A percentile compares a stretch with the other conserved stretches of the same genome.
Evolutionary conservation across 2,329 filamentous ascomycete genomes (phyloP).

Genomic region (Aureobasidium leucospermi): DNA sequence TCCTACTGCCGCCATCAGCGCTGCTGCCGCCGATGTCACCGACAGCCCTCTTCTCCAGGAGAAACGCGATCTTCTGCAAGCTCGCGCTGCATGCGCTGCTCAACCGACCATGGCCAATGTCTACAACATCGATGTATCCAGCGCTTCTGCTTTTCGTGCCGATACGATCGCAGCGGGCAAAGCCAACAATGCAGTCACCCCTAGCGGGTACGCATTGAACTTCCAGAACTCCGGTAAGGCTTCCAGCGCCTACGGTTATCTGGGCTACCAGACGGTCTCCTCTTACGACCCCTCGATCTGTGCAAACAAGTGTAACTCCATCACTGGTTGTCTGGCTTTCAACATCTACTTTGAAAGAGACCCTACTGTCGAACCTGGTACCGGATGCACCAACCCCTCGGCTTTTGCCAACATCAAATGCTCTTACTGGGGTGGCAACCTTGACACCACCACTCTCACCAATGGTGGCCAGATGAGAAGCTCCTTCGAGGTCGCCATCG

Average conservation of each 20-base stretch:
- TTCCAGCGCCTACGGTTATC: slow-evolving; percentile 16
- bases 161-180: not conserved
- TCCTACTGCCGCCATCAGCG: not conserved
- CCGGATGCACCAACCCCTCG: slow-evolving; percentile 18
- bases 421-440: slow-evolving; percentile 17
- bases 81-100: slow-evolving; percentile 14
- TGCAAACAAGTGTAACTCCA: slow-evolving; percentile 20
- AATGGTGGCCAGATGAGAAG: slow-evolving; percentile 18
- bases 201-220: not conserved
- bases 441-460: slow-evolving; percentile 11
- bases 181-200: not conserved
- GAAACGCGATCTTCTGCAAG: slow-evolving; percentile 13
- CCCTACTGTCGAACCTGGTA: slow-evolving; percentile 6
- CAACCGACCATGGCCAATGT: slow-evolving; percentile 11
- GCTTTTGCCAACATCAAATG: slow-evolving; percentile 16
- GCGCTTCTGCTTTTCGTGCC: not conserved
- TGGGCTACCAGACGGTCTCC: slow-evolving; percentile 21
- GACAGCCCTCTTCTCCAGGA: slow-evolving; percentile 5
- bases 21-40: not conserved
- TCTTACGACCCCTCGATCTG: slow-evolving; percentile 25
- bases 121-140: not conserved
- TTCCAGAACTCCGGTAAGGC: not conserved
- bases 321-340: slow-evolving; percentile 19
- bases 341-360: slow-evolving; percentile 21
- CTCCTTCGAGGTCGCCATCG: slow-evolving; percentile 26